These are phyloP conservation scores for Colletotrichum phormii DNA, from an alignment of 2,329 filamentous ascomycete genomes.

Conservation along the genomic window DNA sequence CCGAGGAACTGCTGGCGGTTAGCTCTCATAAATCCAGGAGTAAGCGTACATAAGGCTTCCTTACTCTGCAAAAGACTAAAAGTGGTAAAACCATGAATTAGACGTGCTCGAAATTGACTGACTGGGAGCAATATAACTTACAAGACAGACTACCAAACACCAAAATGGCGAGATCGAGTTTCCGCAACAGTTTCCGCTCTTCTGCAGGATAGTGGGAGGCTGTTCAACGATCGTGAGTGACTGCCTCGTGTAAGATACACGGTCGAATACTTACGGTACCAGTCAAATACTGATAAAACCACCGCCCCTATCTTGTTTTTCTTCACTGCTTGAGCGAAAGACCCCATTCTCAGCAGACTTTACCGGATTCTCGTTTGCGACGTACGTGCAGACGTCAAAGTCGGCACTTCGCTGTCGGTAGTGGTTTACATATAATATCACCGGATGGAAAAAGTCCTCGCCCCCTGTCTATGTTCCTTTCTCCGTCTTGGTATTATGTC, in stretches of 20 bases:
- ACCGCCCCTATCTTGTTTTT: slow-evolving; percentile 41
- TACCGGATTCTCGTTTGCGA: no score
- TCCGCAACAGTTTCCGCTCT: slow-evolving; percentile 42
- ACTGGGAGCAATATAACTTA: slow-evolving; percentile 20
- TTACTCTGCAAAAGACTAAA: slow-evolving; percentile 31
- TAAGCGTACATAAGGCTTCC: neutral
- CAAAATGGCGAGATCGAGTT: slow-evolving; percentile 42
- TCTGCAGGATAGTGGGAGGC: slow-evolving; percentile 42
- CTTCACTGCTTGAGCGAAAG: slow-evolving; percentile 34
- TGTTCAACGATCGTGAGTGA: slow-evolving; percentile 5
- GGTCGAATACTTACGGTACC: slow-evolving; percentile 41
- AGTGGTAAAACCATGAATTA: neutral
- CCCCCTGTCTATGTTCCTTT: neutral
- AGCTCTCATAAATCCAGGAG: neutral
- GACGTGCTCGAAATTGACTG: neutral
- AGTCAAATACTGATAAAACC: slow-evolving; percentile 44
- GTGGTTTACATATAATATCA: slow-evolving; percentile 24
- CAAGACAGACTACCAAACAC: slow-evolving; percentile 38
- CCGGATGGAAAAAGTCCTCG: neutral
- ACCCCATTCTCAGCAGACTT: slow-evolving; percentile 15
- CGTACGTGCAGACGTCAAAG: neutral
- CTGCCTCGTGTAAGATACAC: neutral
- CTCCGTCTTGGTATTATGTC: neutral
- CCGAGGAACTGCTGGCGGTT: slow-evolving; percentile 40
- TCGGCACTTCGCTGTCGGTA: neutral